A percentile compares a stretch with the other conserved stretches of the same genome.
These are phyloP conservation scores for Bacterosira constricta DNA, from an alignment of 108 stramenopile species.

Conservation along the genomic window DNA sequence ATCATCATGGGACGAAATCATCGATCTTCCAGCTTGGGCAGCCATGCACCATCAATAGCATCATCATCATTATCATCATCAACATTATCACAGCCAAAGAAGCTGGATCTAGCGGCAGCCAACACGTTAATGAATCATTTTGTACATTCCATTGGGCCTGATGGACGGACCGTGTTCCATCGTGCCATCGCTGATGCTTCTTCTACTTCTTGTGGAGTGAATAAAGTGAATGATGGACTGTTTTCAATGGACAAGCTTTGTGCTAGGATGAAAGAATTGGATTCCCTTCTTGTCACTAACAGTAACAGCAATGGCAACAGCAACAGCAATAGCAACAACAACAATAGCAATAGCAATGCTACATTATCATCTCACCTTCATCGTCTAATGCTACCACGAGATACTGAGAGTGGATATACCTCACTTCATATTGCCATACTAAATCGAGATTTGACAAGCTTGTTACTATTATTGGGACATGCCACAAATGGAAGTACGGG, in stretches of 20 bases:
- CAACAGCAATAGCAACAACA: not conserved
- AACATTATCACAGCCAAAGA: not conserved
- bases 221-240: constrained; percentile 9
- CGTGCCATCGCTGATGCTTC: not conserved
- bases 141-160: constrained; percentile 1
- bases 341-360: not conserved
- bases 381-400: constrained; percentile 18
- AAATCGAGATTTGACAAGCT: constrained; percentile 48
- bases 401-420: constrained; percentile 71
- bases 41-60: not conserved
- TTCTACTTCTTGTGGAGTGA: not conserved
- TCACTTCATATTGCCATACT: constrained; percentile 70
- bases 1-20: constrained; percentile 24
- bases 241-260: constrained; percentile 18
- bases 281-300: not conserved
- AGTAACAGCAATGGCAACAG: constrained; percentile 1
- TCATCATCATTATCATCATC: not conserved
- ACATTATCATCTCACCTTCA: not conserved
- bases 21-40: constrained; percentile 18
- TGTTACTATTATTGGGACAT: constrained; percentile 64
- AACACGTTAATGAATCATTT: constrained; percentile 15
- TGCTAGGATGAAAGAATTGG: constrained; percentile 24
- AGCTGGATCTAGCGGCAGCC: constrained; percentile 11
- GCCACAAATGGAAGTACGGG: constrained; percentile 1
- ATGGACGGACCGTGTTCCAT: constrained; percentile 13